Evolutionary conservation across 768 basidiomycete genomes (phyloP), one percentile per base, ranked within the genome.

Genomic region (Kwoniella mangroviensis): DNA sequence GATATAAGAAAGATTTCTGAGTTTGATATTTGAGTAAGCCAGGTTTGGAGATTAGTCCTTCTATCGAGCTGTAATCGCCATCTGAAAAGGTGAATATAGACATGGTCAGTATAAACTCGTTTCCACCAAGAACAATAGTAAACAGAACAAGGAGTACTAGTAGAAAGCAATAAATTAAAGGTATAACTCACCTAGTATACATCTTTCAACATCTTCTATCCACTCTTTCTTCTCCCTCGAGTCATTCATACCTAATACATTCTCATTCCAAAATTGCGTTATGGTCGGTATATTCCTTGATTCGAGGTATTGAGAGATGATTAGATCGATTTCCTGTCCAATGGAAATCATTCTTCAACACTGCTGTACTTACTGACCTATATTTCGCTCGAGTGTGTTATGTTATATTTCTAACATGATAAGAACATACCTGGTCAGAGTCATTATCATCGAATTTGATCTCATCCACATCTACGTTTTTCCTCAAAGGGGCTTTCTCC

Each of bases 1-100:
- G 71, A 68, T 79, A 83, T 55, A 82, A 56, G 62, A 82, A 79
- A 2, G 82, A 78, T 53, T 77, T 78, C 57, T 79, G 78, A 13
- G 75, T 79, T 52, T 79, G 76, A 10, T 75, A 69, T 43, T 71
- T 69, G 10, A 77, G 68, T 24, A 79, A 55, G 19, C 76, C 78
- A 13, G 77, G 73, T 56, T 66, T 67, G 43, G 68, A 67, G 2
- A 81, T 54, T 7, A 83, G 49, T 4, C 57, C 66, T 54, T 82
- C 82, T 22, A 81, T 64, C 52, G 71, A 67, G 7, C 76, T 66
- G 65, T 76, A 83, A 42, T 83, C 82, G 62, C 81, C 81, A 63
- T 78, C 79, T 80, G 24, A 2, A 28, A 5, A 57, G 51, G 49
- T 13, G 4, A 4, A 17, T 24, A 28, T 11, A 49, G 22, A 41